Conservation (phyloP, 2,329 filamentous ascomycete genomes). For the Clonostachys sp. region DNA sequence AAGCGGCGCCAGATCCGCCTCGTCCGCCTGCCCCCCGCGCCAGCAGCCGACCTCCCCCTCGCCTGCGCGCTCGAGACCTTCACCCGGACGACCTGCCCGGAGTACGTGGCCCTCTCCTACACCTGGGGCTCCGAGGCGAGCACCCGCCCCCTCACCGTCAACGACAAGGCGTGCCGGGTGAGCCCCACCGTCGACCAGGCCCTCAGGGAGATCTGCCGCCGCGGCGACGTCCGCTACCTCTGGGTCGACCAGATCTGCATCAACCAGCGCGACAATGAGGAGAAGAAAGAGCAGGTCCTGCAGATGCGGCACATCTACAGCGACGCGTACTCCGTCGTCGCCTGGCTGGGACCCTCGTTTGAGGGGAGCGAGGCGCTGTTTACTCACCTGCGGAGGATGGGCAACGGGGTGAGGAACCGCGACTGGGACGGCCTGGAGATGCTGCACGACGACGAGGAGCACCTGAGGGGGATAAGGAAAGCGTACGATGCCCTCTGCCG, state of each 20-base stretch:
- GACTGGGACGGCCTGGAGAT: too few relatives aligned
- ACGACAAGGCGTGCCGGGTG: neutral
- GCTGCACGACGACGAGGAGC: too few relatives aligned
- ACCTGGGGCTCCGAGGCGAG: neutral
- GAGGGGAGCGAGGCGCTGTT: too few relatives aligned
- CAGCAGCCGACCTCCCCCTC: neutral
- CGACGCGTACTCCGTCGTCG: neutral
- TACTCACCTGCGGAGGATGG: too few relatives aligned
- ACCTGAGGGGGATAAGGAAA: too few relatives aligned
- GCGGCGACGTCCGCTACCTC: neutral
- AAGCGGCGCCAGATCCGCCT: neutral
- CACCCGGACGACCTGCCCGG: too few relatives aligned
- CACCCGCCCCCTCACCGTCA: neutral
- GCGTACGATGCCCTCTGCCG: too few relatives aligned
- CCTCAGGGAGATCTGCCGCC: neutral
- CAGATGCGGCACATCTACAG: conserved; percentile 14
- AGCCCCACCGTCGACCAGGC: neutral
- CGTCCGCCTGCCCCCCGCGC: neutral
- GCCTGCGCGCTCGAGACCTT: too few relatives aligned
- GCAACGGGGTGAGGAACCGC: too few relatives aligned
- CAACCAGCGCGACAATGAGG: conserved; percentile 9
- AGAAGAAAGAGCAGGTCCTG: conserved; percentile 10
- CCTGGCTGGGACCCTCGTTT: too few relatives aligned
- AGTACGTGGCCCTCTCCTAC: neutral
- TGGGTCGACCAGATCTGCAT: conserved; percentile 17